phyloP scores from a whole-genome alignment of 495 filamentous ascomycete genomes.

The Hypoxylon lenormandii region DNA sequence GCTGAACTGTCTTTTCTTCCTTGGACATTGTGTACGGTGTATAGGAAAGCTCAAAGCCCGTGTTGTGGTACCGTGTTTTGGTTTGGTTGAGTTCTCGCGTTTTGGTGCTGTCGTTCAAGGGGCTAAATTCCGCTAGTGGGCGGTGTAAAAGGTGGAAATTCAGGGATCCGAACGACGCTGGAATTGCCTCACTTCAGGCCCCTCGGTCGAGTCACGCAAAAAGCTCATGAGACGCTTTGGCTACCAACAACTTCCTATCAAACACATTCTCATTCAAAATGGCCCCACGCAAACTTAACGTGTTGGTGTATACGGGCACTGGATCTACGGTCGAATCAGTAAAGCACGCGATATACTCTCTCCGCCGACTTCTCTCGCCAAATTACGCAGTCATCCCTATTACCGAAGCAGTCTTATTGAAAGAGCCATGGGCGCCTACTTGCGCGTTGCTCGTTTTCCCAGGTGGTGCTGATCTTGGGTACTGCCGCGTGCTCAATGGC shows the following conservation, averaged over 20 bases:
- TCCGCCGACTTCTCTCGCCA: slow-evolving; percentile 88
- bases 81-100: slow-evolving; percentile 17
- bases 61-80: slow-evolving; percentile 2
- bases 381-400: slow-evolving; percentile 93
- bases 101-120: slow-evolving; percentile 14
- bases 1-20: slow-evolving; percentile 58
- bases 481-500: slow-evolving; percentile 89
- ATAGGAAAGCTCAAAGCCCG: not conserved
- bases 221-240: not conserved
- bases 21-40: slow-evolving; percentile 61
- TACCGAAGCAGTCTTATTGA: slow-evolving; percentile 79
- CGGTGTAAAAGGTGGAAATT: slow-evolving; percentile 41
- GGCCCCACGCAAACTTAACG: slow-evolving; percentile 77
- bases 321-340: slow-evolving; percentile 90
- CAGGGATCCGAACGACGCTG: slow-evolving; percentile 23
- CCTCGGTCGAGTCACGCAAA: slow-evolving; percentile 1
- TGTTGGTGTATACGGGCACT: slow-evolving; percentile 86
- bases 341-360: slow-evolving; percentile 85
- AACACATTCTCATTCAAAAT: slow-evolving; percentile 58
- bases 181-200: slow-evolving; percentile 26
- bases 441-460: slow-evolving; percentile 93
- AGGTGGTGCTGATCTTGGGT: slow-evolving; percentile 93
- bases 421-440: slow-evolving; percentile 89
- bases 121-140: slow-evolving; percentile 33
- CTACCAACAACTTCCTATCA: not conserved